Conservation (phyloP, 495 filamentous ascomycete species). For the Aspergillus sclerotiicarbonarius region DNA sequence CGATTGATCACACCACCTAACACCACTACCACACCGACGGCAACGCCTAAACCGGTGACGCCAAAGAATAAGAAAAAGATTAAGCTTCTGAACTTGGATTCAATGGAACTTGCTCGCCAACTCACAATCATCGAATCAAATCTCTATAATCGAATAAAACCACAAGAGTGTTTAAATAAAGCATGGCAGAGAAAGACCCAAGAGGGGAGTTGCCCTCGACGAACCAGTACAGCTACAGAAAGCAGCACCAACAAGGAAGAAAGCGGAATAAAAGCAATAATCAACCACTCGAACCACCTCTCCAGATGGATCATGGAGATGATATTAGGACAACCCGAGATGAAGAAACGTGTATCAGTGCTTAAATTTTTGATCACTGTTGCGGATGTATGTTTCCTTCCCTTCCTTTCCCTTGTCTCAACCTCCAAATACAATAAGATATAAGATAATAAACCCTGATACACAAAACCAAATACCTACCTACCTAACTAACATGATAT, state of each 20-base stretch:
- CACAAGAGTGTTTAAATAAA: slow-evolving; percentile 86
- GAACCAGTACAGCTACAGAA: no score
- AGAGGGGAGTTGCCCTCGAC: no score
- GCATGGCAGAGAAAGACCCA: slow-evolving; percentile 82
- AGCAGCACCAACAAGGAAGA: slow-evolving; percentile 69
- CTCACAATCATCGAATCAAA: slow-evolving; percentile 88
- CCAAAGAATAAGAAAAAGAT: slow-evolving; percentile 96
- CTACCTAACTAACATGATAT: background rate
- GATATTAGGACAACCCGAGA: slow-evolving; percentile 82
- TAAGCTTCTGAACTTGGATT: slow-evolving; percentile 90
- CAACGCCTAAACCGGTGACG: slow-evolving; percentile 82
- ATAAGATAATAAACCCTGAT: no score
- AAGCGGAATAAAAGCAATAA: slow-evolving; percentile 83
- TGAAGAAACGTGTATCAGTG: slow-evolving; percentile 86
- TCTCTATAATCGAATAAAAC: slow-evolving; percentile 81
- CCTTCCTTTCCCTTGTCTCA: background rate
- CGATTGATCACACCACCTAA: slow-evolving; percentile 71
- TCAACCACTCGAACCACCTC: slow-evolving; percentile 90
- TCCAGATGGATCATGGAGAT: slow-evolving; percentile 96
- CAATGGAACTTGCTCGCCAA: slow-evolving; percentile 86
- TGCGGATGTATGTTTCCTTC: slow-evolving; percentile 61
- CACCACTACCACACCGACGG: slow-evolving; percentile 60
- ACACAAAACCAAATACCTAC: no score
- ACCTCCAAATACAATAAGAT: no score
- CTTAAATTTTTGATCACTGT: slow-evolving; percentile 92